These are phyloP conservation scores for Corymbia maculata DNA, from an alignment of 345 rosid genomes.

Conservation along the genomic window DNA sequence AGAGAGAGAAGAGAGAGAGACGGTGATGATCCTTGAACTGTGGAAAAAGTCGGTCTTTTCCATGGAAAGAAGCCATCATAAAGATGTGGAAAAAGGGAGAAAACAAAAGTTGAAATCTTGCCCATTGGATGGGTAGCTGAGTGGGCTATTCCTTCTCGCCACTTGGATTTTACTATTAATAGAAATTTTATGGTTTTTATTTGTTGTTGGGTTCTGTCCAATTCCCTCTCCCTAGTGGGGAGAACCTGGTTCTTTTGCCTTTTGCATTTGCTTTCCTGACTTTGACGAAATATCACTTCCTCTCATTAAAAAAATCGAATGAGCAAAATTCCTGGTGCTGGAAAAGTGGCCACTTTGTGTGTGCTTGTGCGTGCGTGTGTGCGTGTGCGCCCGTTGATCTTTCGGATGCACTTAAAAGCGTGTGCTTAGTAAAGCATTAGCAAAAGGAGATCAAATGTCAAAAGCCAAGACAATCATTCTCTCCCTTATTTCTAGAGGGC, in stretches of 20 bases:
- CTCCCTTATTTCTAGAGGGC: not conserved
- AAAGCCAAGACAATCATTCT: not conserved
- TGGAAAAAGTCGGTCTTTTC: not conserved
- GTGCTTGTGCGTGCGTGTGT: not conserved
- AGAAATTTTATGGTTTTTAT: not conserved
- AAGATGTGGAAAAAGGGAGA: not conserved
- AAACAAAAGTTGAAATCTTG: not conserved
- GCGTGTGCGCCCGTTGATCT: not conserved
- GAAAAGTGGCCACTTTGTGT: slow-evolving; percentile 2
- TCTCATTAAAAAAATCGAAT: not conserved
- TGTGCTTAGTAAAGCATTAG: not conserved
- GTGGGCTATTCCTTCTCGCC: not conserved
- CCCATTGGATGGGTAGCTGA: not conserved
- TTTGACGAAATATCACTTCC: slow-evolving; percentile 6
- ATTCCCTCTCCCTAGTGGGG: not conserved
- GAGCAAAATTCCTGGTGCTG: not conserved
- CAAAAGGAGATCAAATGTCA: not conserved
- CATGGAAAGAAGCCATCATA: slow-evolving; percentile 1
- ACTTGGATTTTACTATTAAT: not conserved
- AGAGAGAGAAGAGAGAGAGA: not conserved
- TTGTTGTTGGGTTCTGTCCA: not conserved
- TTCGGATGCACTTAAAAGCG: not conserved
- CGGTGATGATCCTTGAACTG: not conserved
- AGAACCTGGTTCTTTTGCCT: slow-evolving; percentile 1
- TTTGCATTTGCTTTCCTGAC: not conserved